Evolutionary conservation across 306 rosid species (phyloP), one percentile per base, ranked within the genome.

Genomic region (Sicyos edulis): DNA sequence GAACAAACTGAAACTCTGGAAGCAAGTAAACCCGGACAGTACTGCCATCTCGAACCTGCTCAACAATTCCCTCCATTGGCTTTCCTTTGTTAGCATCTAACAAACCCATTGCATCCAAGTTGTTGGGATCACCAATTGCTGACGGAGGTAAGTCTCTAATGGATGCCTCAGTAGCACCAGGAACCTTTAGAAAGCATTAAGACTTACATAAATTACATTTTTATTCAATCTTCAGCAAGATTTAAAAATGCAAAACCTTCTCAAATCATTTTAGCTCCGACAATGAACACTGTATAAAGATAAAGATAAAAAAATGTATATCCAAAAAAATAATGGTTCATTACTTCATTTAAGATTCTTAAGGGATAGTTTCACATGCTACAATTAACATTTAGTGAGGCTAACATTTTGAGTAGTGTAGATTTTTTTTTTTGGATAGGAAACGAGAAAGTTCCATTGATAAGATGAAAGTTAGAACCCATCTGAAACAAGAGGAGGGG

Each of bases 21-120:
- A 92, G 98, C 83, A 92, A 75, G 79, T 89, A 89, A 51, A 86
- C 87, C 21, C 98, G 87, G 21, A 92, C 63, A 29, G 96, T 89
- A 74, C 98, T 92, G 56, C 92, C 98, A 84, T 89, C 98, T 15
- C 96, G 98, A 84, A 89, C 87, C 81, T 92, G 96, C 86, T 92
- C 98, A 26, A 89, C 98, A 80, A 89, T 77, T 57, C 83, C 92
- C 81, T 89, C 82, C 97, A 95, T 85, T 58, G 96, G 88, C 65
- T 75, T 81, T 45, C 98, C 98, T 72, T 89, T 92, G 85, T 90
- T 89, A 80, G 84, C 83, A 67, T 86, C 86, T 74, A 92, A 84
- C 50, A 92, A 77, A 83, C 88, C 78, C 96, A 85, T 83, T 21
- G 96, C 96, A 66, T 89, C 89, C 22, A 92, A 84, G 86, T 88